Conservation (phyloP, 1,284 basidiomycete species). For the Ceratobasidium sp. region DNA sequence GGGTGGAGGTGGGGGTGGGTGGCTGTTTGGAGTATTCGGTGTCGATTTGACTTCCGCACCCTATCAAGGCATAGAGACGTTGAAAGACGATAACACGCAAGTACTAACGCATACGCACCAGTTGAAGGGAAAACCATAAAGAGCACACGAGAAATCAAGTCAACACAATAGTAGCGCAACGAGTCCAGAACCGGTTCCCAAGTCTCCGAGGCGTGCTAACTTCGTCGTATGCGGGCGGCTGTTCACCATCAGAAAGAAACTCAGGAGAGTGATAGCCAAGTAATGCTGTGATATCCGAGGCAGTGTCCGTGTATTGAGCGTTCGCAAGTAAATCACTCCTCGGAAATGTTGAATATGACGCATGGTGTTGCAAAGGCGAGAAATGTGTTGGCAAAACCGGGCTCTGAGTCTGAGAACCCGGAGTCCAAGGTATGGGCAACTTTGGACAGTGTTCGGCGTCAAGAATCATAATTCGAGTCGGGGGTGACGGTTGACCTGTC, state of each 20-base stretch:
- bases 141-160: not conserved
- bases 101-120: not conserved
- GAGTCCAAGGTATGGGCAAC: not conserved
- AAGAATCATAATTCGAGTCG: slow-evolving; percentile 11
- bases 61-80: not conserved
- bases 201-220: not conserved
- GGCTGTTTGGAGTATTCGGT: not conserved
- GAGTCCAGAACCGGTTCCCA: slow-evolving; percentile 11
- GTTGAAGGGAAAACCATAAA: not conserved
- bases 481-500: not conserved
- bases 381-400: not conserved
- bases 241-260: not conserved
- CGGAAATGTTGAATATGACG: slow-evolving; percentile 18
- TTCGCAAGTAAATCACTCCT: not conserved
- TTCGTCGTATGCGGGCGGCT: slow-evolving; percentile 22
- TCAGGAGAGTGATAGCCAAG: not conserved
- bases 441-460: not conserved
- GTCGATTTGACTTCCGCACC: not conserved
- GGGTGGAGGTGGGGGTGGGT: not conserved
- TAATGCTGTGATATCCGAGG: not conserved
- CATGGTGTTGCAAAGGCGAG: not conserved
- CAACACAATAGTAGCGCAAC: not conserved
- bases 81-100: not conserved
- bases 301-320: not conserved
- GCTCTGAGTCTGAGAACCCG: not conserved